Percentiles rank a stretch among this genome's conserved stretches.
Conservation (phyloP, 179 eudicot species). For the Carnegiea gigantea region DNA sequence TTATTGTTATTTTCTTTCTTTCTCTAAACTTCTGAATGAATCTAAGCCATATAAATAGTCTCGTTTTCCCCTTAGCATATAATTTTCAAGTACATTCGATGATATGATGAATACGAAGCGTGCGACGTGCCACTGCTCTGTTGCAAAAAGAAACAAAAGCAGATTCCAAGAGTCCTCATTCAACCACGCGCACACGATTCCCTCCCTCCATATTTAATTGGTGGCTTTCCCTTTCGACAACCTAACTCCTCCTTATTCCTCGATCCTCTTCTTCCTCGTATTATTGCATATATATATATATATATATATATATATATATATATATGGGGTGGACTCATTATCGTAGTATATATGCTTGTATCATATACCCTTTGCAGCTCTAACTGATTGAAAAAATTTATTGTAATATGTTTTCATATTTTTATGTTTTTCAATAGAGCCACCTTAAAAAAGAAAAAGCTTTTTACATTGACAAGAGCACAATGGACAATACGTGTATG, state of each 20-base stretch:
- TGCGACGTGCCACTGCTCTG: neutral
- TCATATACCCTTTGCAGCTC: no score
- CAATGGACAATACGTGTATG: no score
- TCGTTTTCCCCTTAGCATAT: neutral
- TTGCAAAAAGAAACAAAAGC: neutral
- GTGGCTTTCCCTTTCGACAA: conserved; percentile 8
- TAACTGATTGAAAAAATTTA: no score
- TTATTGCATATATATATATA: no score
- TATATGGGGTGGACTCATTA: no score
- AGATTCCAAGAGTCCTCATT: conserved; percentile 4
- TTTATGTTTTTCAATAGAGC: no score
- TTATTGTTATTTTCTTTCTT: neutral
- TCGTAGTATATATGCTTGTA: no score
- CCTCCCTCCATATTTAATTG: neutral
- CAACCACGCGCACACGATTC: conserved; percentile 12
- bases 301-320: no score
- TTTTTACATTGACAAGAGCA: no score
- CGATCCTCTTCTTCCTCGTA: no score
- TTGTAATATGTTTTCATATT: no score
- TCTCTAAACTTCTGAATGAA: neutral
- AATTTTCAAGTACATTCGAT: neutral
- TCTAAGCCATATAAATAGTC: neutral
- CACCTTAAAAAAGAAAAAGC: no score
- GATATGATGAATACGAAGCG: neutral
- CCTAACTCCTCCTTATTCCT: neutral